These are phyloP conservation scores for Coniochaeta sp. DNA, from an alignment of 2,329 filamentous ascomycete species.

Conservation along the genomic window DNA sequence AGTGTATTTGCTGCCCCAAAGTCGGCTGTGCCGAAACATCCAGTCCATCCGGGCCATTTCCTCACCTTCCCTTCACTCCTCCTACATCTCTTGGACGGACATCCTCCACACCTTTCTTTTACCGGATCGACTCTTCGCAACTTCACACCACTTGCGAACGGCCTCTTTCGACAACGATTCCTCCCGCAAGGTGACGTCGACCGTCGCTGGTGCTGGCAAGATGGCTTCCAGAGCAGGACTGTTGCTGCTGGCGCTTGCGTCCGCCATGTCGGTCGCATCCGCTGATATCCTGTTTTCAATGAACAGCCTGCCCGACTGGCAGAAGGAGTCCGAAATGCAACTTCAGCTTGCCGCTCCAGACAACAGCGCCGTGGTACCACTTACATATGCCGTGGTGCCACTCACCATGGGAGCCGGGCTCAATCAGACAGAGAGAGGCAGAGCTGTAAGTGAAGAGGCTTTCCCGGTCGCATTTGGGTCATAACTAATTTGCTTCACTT, in stretches of 20 bases:
- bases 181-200: constrained; percentile 27
- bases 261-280: constrained; percentile 26
- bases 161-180: constrained; percentile 1
- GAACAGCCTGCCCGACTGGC: constrained; percentile 29
- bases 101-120: constrained; percentile 9
- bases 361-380: constrained; percentile 14
- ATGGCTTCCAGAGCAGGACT: constrained; percentile 16
- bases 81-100: constrained; percentile 6
- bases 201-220: constrained; percentile 20
- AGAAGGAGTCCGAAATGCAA: constrained; percentile 31
- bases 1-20: constrained; percentile 17
- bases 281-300: constrained; percentile 23
- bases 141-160: constrained; percentile 4
- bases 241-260: constrained; percentile 23
- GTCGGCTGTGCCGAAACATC: constrained; percentile 12
- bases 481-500: not conserved
- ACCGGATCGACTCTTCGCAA: constrained; percentile 5
- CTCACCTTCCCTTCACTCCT: constrained; percentile 8
- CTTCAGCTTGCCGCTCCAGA: constrained; percentile 25
- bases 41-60: constrained; percentile 11
- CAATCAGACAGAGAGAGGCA: constrained; percentile 28
- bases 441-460: constrained; percentile 25
- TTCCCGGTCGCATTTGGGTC: not conserved
- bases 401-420: constrained; percentile 33
- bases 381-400: constrained; percentile 35